Conservation (phyloP, 192 early-diverging fungal species). For the Paraglomus occultum region DNA sequence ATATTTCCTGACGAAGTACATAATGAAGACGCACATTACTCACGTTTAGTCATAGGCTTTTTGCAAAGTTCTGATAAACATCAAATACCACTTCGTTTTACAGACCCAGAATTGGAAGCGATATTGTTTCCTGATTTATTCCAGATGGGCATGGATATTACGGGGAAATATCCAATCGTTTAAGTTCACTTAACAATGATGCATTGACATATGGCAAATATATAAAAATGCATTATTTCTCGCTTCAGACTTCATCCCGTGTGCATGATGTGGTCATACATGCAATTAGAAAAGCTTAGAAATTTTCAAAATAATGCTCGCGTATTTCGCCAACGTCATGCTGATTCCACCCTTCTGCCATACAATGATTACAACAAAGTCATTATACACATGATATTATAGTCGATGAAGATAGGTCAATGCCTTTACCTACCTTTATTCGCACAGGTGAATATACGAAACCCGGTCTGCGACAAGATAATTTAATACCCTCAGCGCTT, state of each 20-base stretch:
- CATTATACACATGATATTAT: neutral
- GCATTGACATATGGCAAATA: constrained; percentile 9
- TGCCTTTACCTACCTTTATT: neutral
- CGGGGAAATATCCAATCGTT: neutral
- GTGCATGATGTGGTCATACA: neutral
- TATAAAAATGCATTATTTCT: neutral
- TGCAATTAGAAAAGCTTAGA: constrained; percentile 14
- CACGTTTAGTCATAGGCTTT: no score
- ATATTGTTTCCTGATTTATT: constrained; percentile 1
- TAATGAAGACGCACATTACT: constrained; percentile 13
- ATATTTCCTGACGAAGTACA: neutral
- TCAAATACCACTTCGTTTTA: no score
- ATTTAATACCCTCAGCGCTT: no score
- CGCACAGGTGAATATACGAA: neutral
- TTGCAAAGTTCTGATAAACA: no score
- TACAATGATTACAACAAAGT: constrained; percentile 6
- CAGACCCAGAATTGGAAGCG: neutral
- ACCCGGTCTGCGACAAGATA: no score
- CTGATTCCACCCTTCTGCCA: neutral
- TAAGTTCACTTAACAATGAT: neutral
- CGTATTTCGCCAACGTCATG: neutral
- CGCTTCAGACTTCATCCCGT: neutral
- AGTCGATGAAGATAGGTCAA: neutral
- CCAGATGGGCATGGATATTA: neutral
- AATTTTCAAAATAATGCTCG: neutral